Conservation (phyloP, 2,329 filamentous ascomycete species). For the Diaporthe sp. region DNA sequence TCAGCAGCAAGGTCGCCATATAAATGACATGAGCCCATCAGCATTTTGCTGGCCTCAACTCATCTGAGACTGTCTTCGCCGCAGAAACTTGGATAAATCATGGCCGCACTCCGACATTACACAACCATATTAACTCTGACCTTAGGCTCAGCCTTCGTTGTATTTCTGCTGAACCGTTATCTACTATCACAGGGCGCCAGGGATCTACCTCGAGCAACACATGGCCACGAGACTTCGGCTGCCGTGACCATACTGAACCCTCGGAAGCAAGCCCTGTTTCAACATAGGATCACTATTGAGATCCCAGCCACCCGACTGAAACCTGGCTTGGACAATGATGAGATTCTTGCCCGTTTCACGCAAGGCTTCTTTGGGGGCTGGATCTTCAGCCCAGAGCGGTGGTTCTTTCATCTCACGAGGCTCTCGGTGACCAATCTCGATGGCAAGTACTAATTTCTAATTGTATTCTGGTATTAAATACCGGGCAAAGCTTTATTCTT, state of each 20-base stretch:
- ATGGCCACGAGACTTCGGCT: neutral
- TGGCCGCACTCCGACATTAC: neutral
- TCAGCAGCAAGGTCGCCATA: neutral
- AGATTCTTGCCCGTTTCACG: constrained; percentile 3
- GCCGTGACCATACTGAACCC: neutral
- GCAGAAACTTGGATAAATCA: neutral
- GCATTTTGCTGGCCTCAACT: neutral
- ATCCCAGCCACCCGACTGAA: neutral
- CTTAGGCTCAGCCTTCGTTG: neutral
- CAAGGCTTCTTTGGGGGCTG: constrained; percentile 29
- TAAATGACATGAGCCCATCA: neutral
- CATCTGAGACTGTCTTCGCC: neutral
- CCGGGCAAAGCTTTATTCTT: neutral
- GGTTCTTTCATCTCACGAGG: neutral
- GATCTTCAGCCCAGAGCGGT: constrained; percentile 31
- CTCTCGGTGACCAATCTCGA: neutral
- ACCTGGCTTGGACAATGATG: neutral
- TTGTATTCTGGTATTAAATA: fast-evolving
- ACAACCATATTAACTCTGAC: neutral
- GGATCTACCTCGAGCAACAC: neutral
- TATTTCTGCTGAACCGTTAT: neutral
- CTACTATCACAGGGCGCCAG: neutral
- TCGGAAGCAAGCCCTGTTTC: neutral
- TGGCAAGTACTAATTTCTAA: neutral
- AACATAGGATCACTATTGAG: neutral